Base-by-base conservation (phyloP, 2,329 filamentous ascomycete species). In the Apiospora aurea region DNA sequence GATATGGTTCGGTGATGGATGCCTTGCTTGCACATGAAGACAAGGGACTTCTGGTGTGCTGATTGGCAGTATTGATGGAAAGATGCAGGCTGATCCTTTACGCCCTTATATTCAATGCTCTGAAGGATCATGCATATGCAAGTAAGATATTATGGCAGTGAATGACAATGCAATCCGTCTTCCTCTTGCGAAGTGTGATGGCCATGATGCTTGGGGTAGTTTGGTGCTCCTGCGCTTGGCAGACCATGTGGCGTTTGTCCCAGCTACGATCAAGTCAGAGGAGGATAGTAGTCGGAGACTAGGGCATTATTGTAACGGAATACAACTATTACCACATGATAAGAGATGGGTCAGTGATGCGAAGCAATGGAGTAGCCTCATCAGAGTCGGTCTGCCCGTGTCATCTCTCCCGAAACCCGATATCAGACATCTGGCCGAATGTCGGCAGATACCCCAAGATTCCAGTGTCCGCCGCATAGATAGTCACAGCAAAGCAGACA, bases 381-480 rank as follows among this genome's bases (percentile, higher is more conserved):
- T 5, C 53, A 70, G 71, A 64, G 69, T 71, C 67, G 70, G 71
- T 70, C 71, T 69, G 71, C 70, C 70, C 69, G 67, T 53, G 51
- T 41, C 57, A 41, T 64, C 57, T 64, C 34, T 64, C 34, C 66
- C 67, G 41, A 61, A 70, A 69, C 68, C 71, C 71, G 57, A 46
- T 69, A 29, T 69, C 69, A 29, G 34, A 67, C 69, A 64, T 73
- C 53, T 73, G 69, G 34, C 67, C 34, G 68, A 24, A 47, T 44
- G 24, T 38, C 51, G 47, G 44, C 41, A 70, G 53, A 70, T 67
- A 70, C 3, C 18, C 29, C 43, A 51, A 24, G 11, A 41, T 8
- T 21, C 34, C 57, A 64, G 29, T 16, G 2, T 14, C 34, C 3
- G 38, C 14, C 24, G 16, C 34, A 24, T 64, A 41, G 34, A 14